Conservation (phyloP, 176 grass and related monocot species). For the Bothriochloa decipiens region DNA sequence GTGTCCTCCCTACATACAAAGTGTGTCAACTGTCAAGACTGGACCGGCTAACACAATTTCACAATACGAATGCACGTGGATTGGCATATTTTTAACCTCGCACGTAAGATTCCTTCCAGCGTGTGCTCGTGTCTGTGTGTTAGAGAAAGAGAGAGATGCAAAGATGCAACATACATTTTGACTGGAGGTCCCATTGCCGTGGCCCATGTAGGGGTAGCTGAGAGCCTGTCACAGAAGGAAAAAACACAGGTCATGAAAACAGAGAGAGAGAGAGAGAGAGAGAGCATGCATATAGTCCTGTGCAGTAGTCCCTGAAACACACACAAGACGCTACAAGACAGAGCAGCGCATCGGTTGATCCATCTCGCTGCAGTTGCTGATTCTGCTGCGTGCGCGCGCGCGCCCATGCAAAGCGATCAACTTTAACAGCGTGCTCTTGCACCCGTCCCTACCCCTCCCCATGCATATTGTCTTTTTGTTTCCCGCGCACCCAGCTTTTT, state of each 20-base stretch:
- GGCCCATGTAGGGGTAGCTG: slow-evolving; percentile 81
- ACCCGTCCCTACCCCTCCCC: slow-evolving; percentile 26
- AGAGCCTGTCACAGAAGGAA: slow-evolving; percentile 65
- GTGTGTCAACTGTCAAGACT: neutral
- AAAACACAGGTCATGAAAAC: slow-evolving; percentile 26
- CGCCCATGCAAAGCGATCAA: slow-evolving; percentile 33
- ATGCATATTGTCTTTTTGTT: slow-evolving; percentile 66
- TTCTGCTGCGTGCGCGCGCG: slow-evolving; percentile 18
- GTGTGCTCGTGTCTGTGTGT: neutral
- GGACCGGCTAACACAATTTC: neutral
- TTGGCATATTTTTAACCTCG: slow-evolving; percentile 23
- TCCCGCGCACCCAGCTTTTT: slow-evolving; percentile 30
- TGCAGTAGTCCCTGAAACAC: slow-evolving; percentile 31
- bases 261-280: slow-evolving; percentile 35
- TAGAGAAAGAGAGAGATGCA: slow-evolving; percentile 30
- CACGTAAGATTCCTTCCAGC: slow-evolving; percentile 22
- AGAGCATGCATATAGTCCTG: slow-evolving; percentile 25
- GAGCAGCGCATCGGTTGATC: neutral
- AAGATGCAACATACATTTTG: slow-evolving; percentile 58
- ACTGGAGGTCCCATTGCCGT: slow-evolving; percentile 54
- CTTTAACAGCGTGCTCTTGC: slow-evolving; percentile 92
- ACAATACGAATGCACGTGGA: slow-evolving; percentile 18
- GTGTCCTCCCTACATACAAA: neutral
- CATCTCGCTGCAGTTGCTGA: neutral
- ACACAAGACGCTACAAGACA: slow-evolving; percentile 51